Evolutionary conservation across 345 rosid species (phyloP).

Genomic region (Aurinia saxatilis): DNA sequence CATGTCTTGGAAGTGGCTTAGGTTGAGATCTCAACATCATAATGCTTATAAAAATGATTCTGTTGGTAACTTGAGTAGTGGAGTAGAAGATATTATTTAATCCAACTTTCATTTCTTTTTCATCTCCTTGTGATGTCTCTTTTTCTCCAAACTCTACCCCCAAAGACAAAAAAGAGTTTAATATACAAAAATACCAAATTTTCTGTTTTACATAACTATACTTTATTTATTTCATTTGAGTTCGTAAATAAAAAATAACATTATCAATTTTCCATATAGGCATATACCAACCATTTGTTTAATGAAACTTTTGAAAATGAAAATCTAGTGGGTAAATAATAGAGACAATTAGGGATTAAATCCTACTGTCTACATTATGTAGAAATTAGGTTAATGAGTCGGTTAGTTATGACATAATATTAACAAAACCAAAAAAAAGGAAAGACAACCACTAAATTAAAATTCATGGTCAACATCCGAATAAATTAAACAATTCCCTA

Average conservation of each 20-base stretch:
- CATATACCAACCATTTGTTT: background rate
- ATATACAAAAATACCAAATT: background rate
- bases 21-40: conserved; percentile 29
- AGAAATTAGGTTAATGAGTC: too few relatives aligned
- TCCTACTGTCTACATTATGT: too few relatives aligned
- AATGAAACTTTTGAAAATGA: background rate
- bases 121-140: conserved; percentile 26
- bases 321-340: too few relatives aligned
- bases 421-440: background rate
- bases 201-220: too few relatives aligned
- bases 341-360: too few relatives aligned
- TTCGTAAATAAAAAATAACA: background rate
- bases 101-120: background rate
- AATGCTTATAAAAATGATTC: conserved; percentile 14
- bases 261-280: background rate
- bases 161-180: conserved; percentile 16
- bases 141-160: conserved; percentile 38
- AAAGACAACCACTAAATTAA: conserved; percentile 18
- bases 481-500: background rate
- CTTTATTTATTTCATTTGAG: background rate
- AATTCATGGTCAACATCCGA: background rate
- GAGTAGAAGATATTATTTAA: conserved; percentile 28
- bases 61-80: conserved; percentile 27
- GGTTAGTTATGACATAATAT: too few relatives aligned
- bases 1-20: conserved; percentile 10